These are phyloP conservation scores for Solanum chiquidenum DNA, from an alignment of 257 asterid genomes.

Conservation along the genomic window DNA sequence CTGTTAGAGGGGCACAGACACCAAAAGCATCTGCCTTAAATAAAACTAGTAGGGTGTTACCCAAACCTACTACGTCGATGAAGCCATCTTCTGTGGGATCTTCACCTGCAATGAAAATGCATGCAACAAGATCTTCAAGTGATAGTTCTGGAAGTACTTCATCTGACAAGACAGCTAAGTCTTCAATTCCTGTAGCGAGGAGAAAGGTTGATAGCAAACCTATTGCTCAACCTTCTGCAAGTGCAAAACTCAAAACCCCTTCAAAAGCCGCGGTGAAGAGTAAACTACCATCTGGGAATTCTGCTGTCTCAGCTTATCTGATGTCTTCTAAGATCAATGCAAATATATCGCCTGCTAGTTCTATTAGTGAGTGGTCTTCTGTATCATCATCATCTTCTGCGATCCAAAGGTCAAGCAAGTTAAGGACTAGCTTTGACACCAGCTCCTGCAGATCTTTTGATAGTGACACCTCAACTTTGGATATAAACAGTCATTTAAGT, in stretches of 20 bases:
- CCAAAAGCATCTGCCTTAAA: constrained; percentile 29
- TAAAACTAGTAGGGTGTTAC: constrained; percentile 42
- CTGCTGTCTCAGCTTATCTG: constrained; percentile 41
- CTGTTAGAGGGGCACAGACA: constrained; percentile 45
- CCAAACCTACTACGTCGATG: constrained; percentile 41
- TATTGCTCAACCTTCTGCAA: constrained; percentile 24
- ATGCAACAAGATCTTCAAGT: constrained; percentile 45
- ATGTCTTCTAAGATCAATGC: constrained; percentile 50
- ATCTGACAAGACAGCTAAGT: constrained; percentile 33
- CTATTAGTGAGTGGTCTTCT: constrained; percentile 93
- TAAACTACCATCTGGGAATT: constrained; percentile 25
- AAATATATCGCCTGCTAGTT: constrained; percentile 81
- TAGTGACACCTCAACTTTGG: constrained; percentile 20
- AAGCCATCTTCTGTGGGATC: constrained; percentile 37
- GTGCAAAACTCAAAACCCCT: constrained; percentile 44
- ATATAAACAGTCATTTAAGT: constrained; percentile 14
- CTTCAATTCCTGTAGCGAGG: constrained; percentile 32
- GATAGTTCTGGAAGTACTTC: constrained; percentile 43
- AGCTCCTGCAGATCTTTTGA: constrained; percentile 49
- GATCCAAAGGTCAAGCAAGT: constrained; percentile 29
- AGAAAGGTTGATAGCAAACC: constrained; percentile 39
- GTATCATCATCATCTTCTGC: constrained; percentile 73
- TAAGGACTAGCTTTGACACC: constrained; percentile 54
- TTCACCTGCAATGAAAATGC: constrained; percentile 33
- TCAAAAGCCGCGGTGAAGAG: constrained; percentile 35